phyloP scores from a whole-genome alignment of 2,329 filamentous ascomycete species.

The Aureobasidium namibiae region DNA sequence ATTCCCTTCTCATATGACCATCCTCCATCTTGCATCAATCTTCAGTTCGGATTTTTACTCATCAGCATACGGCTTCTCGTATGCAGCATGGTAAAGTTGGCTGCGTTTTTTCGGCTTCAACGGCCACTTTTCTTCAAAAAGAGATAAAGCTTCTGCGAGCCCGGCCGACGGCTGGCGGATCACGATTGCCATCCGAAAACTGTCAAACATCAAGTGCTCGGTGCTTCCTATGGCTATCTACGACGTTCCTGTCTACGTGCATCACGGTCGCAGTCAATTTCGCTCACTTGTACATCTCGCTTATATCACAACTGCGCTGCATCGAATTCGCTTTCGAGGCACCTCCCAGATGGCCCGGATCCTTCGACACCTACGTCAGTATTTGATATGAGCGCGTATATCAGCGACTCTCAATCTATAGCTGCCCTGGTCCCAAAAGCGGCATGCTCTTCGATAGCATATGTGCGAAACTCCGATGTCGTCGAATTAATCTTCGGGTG shows the following conservation, averaged over 20 bases:
- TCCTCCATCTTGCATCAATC: not conserved
- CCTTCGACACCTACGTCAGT: not conserved
- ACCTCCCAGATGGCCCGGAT: not conserved
- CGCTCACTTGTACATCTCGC: not conserved
- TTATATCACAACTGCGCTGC: not conserved
- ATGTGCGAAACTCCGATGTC: not conserved
- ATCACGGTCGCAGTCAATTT: not conserved
- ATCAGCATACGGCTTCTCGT: not conserved
- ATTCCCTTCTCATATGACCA: not conserved
- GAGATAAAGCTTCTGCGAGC: constrained; percentile 5
- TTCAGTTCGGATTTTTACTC: not conserved
- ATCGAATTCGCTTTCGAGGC: not conserved
- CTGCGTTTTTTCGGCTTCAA: constrained; percentile 1
- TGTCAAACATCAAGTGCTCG: not conserved
- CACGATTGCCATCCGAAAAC: not conserved
- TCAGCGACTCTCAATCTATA: not conserved
- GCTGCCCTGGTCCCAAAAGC: not conserved
- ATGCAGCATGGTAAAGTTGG: not conserved
- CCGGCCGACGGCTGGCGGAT: not conserved
- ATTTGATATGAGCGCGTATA: not conserved
- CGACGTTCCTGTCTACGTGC: not conserved
- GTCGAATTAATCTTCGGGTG: not conserved
- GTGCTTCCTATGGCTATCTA: not conserved
- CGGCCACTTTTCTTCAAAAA: not conserved
- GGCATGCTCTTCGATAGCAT: not conserved